Evolutionary conservation across 164 flowering plant species (phyloP).

Genomic region (Akebia trifoliata): DNA sequence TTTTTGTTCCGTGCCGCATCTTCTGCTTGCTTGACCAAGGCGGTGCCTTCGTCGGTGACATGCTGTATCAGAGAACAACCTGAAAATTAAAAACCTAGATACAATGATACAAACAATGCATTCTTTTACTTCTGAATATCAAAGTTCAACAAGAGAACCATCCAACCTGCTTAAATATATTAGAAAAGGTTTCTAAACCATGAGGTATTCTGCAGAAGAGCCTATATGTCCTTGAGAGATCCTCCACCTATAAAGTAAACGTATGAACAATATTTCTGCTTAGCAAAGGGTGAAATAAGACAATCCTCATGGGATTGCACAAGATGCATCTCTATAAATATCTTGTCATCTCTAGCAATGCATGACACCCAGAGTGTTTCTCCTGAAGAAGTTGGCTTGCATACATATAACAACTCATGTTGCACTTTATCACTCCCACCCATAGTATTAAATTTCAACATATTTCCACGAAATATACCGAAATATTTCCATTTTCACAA

Average conservation of each 20-base stretch:
- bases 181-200: conserved; percentile 80
- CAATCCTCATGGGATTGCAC: background rate
- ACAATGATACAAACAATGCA: background rate
- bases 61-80: conserved; percentile 49
- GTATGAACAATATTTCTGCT: background rate
- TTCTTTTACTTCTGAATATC: background rate
- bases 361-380: conserved; percentile 93
- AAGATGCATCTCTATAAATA: conserved; percentile 12
- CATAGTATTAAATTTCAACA: no score
- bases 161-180: conserved; percentile 81
- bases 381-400: conserved; percentile 79
- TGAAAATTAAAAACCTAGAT: background rate
- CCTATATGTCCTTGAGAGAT: conserved; percentile 90
- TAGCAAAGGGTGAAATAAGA: background rate
- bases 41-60: conserved; percentile 86
- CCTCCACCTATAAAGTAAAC: conserved; percentile 38
- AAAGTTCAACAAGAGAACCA: no score
- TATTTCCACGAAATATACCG: no score
- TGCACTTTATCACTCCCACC: no score
- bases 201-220: conserved; percentile 63
- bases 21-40: conserved; percentile 92
- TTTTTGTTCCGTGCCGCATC: conserved; percentile 93
- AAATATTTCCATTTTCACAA: no score
- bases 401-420: conserved; percentile 31
- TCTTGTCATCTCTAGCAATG: conserved; percentile 91